Evolutionary conservation across 2,329 filamentous ascomycete genomes (phyloP).

Genomic region (Pseudogymnoascus sp.): DNA sequence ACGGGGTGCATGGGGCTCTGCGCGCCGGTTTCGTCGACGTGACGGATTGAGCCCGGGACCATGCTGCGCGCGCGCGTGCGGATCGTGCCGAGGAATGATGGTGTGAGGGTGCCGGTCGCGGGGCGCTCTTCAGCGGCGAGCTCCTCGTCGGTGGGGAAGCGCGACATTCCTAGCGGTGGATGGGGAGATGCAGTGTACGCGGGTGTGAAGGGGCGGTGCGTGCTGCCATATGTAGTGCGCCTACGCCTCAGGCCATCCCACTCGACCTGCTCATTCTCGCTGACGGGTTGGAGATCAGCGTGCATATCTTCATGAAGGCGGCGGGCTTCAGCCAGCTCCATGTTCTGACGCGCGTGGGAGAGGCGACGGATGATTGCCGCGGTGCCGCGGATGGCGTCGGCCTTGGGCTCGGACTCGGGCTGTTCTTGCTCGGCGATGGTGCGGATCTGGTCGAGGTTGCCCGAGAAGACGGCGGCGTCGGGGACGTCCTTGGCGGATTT

Average conservation of each 20-base stretch:
- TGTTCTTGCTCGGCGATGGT: constrained; percentile 94
- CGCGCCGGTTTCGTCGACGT: constrained; percentile 29
- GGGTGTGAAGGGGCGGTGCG: constrained; percentile 21
- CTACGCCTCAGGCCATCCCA: constrained; percentile 87
- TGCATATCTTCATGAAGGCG: constrained; percentile 73
- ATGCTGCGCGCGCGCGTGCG: constrained; percentile 37
- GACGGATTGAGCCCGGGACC: constrained; percentile 21
- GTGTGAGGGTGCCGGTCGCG: constrained; percentile 41
- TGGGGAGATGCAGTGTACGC: constrained; percentile 38
- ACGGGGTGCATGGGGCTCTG: constrained; percentile 55
- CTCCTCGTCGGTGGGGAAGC: constrained; percentile 64
- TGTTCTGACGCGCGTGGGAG: constrained; percentile 66
- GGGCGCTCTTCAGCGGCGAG: constrained; percentile 37
- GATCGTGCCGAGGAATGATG: constrained; percentile 52
- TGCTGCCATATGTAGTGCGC: constrained; percentile 42
- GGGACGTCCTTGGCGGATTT: constrained; percentile 98
- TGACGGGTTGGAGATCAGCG: constrained; percentile 66
- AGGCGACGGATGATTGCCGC: constrained; percentile 81
- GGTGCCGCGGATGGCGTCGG: constrained; percentile 87
- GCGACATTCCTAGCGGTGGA: constrained; percentile 81
- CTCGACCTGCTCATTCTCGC: constrained; percentile 58
- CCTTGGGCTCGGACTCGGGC: constrained; percentile 92
- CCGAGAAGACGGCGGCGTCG: constrained; percentile 83
- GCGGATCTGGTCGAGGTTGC: constrained; percentile 89
- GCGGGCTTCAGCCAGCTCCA: constrained; percentile 72